Evolutionary conservation across 108 stramenopile genomes (phyloP).

Genomic region (Seminavis robusta): DNA sequence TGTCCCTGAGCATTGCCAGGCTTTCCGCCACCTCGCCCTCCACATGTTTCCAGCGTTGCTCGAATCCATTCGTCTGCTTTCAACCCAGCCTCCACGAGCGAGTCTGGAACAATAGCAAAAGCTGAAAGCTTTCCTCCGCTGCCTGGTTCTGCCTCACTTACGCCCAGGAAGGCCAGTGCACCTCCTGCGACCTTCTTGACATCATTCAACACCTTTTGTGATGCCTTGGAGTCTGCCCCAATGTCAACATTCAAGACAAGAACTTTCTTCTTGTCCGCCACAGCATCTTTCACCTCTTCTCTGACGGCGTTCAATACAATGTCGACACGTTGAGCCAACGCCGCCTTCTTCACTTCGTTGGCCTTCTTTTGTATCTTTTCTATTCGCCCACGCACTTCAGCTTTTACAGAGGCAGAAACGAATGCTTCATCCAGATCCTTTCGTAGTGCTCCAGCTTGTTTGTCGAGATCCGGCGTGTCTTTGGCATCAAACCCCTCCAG

Average conservation of each 20-base stretch:
- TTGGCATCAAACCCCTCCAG: slow-evolving; percentile 42
- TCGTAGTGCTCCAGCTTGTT: slow-evolving; percentile 73
- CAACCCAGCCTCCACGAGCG: slow-evolving; percentile 53
- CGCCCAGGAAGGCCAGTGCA: slow-evolving; percentile 81
- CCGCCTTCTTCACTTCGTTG: slow-evolving; percentile 77
- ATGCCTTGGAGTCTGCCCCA: slow-evolving; percentile 92
- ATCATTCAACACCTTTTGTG: slow-evolving; percentile 86
- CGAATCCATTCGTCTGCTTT: slow-evolving; percentile 83
- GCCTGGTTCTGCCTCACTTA: slow-evolving; percentile 69
- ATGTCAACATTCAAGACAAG: slow-evolving; percentile 83
- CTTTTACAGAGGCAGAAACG: slow-evolving; percentile 79
- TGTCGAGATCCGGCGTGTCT: slow-evolving; percentile 61
- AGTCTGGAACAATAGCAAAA: slow-evolving; percentile 75
- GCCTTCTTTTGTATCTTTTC: slow-evolving; percentile 84
- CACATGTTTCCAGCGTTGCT: slow-evolving; percentile 63
- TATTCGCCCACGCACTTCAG: slow-evolving; percentile 68
- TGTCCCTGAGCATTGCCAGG: slow-evolving; percentile 81
- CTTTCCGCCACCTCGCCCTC: slow-evolving; percentile 87
- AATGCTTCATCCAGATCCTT: slow-evolving; percentile 75
- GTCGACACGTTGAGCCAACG: slow-evolving; percentile 67
- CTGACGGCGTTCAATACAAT: slow-evolving; percentile 54
- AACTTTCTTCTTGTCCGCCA: slow-evolving; percentile 36
- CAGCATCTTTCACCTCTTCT: slow-evolving; percentile 42
- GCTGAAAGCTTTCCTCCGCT: slow-evolving; percentile 84
- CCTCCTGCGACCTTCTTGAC: slow-evolving; percentile 79